These are phyloP conservation scores for Leccinum rimulosum DNA, from an alignment of 768 basidiomycete genomes.

Conservation along the genomic window DNA sequence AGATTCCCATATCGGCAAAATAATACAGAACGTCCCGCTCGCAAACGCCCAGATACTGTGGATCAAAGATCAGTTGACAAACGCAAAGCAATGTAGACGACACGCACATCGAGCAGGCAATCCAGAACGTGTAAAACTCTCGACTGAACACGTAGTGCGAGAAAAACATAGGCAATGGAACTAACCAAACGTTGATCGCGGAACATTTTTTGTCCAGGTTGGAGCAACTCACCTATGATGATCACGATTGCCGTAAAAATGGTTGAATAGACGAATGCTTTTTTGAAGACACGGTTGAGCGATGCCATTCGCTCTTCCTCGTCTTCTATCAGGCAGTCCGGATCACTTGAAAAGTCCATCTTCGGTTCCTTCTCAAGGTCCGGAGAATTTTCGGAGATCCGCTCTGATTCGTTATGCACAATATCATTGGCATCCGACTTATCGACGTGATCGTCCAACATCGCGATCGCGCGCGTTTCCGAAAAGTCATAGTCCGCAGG, in stretches of 20 bases:
- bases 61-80: constrained; percentile 2
- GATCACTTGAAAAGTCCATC: neutral
- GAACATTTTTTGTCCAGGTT: neutral
- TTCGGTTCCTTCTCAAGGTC: constrained; percentile 19
- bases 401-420: neutral
- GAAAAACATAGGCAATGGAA: constrained; percentile 41
- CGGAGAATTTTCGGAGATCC: neutral
- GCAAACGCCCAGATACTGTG: constrained; percentile 35
- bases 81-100: neutral
- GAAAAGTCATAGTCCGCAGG: constrained; percentile 40
- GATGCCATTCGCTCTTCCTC: constrained; percentile 14
- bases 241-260: constrained; percentile 34
- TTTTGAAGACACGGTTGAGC: constrained; percentile 32
- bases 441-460: constrained; percentile 21
- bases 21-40: constrained; percentile 37
- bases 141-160: constrained; percentile 36
- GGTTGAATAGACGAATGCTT: constrained; percentile 33
- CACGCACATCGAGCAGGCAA: constrained; percentile 37
- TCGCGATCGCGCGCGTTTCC: constrained; percentile 35
- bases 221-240: constrained; percentile 29
- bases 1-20: constrained; percentile 39
- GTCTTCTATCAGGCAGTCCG: neutral
- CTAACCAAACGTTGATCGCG: constrained; percentile 14
- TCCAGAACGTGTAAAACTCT: constrained; percentile 39
- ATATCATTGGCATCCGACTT: neutral